These are phyloP conservation scores for Chlorella ohadii DNA, from an alignment of 139 green algal species.

Conservation along the genomic window DNA sequence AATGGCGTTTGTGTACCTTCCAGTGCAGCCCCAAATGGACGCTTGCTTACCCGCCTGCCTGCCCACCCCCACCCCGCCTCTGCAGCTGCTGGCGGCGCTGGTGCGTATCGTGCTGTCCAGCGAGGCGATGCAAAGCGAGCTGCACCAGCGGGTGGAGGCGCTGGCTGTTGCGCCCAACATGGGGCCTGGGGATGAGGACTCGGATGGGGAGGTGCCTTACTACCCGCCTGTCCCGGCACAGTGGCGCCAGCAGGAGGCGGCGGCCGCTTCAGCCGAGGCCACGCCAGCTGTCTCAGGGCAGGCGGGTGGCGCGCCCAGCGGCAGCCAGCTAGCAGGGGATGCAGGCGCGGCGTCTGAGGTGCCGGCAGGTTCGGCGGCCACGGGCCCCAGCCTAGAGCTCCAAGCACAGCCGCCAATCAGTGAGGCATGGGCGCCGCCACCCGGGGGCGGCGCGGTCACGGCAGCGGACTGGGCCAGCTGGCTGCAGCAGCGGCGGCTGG, in stretches of 20 bases:
- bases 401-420: neutral
- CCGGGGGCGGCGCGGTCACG: neutral
- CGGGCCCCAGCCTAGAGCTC: neutral
- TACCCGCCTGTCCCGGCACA: no score
- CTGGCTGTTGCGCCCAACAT: slow-evolving; percentile 24
- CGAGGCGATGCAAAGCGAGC: slow-evolving; percentile 65
- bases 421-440: neutral
- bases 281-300: slow-evolving; percentile 2
- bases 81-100: slow-evolving; percentile 67
- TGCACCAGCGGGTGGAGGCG: slow-evolving; percentile 62
- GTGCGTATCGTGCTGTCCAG: slow-evolving; percentile 64
- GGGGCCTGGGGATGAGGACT: slow-evolving; percentile 28
- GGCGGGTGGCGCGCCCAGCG: neutral
- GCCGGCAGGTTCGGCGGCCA: neutral
- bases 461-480: slow-evolving; percentile 46
- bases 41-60: no score
- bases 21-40: no score
- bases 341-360: neutral
- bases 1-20: no score
- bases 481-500: slow-evolving; percentile 57
- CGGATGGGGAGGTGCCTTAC: slow-evolving; percentile 20
- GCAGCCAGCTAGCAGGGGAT: neutral
- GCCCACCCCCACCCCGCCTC: neutral
- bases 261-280: neutral
- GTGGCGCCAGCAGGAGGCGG: neutral